A percentile compares a stretch with the other conserved stretches of the same genome.
These are phyloP conservation scores for Erythrobasidium hasegawianum DNA, from an alignment of 1,284 basidiomycete species.

Conservation along the genomic window DNA sequence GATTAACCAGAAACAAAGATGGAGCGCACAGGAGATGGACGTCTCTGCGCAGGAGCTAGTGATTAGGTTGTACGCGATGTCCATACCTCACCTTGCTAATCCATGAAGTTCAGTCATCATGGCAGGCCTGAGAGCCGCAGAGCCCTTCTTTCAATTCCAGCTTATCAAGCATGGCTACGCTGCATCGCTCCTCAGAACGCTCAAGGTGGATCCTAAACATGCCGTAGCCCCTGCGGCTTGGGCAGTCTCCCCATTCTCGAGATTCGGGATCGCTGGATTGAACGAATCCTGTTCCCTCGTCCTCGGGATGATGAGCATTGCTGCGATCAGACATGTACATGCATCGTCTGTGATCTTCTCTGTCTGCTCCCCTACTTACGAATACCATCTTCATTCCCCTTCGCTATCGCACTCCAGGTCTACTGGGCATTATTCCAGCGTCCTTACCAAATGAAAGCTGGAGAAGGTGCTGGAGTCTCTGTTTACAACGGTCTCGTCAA, in stretches of 20 bases:
- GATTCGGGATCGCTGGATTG: constrained; percentile 36
- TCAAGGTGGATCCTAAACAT: constrained; percentile 12
- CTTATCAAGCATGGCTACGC: constrained; percentile 26
- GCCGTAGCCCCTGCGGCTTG: constrained; percentile 10
- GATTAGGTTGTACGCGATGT: too few relatives aligned
- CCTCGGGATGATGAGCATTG: constrained; percentile 28
- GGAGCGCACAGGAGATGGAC: background rate
- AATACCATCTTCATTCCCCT: too few relatives aligned
- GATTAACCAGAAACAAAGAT: too few relatives aligned
- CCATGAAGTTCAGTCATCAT: background rate
- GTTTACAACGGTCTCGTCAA: constrained; percentile 34
- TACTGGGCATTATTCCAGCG: constrained; percentile 29
- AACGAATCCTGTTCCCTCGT: constrained; percentile 23
- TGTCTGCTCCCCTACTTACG: too few relatives aligned
- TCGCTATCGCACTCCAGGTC: too few relatives aligned
- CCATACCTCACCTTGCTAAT: too few relatives aligned
- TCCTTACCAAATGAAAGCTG: constrained; percentile 12
- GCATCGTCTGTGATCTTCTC: too few relatives aligned
- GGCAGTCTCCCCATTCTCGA: constrained; percentile 36
- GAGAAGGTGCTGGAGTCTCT: constrained; percentile 18
- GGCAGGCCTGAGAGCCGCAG: constrained; percentile 20
- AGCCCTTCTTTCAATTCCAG: constrained; percentile 28
- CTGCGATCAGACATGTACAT: constrained; percentile 26
- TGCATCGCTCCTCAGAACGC: constrained; percentile 6
- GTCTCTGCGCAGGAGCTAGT: background rate